Base-by-base conservation (phyloP, 805 yeast species). In the Sugiyamaella qingdaonensis region DNA sequence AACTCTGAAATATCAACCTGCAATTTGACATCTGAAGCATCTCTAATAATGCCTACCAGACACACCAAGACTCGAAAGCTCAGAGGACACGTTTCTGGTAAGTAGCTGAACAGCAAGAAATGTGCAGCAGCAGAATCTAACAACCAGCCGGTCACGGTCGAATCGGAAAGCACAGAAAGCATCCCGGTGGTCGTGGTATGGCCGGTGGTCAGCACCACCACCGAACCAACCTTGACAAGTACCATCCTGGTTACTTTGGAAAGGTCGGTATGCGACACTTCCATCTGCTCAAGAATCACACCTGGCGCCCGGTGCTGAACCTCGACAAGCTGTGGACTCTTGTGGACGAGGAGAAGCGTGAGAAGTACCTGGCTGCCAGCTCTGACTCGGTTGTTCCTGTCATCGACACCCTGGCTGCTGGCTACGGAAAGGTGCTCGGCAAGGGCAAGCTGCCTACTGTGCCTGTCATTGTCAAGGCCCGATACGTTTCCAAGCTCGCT, bases 181-280 rank as follows among this genome's bases (percentile, higher is more conserved):
- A 88, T 73, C 97, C 99, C 67, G 99, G 99, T 94, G 99, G 99
- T 82, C 91, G 98, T 82, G 99, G 99, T 94, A 92, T 81, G 91
- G 99, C 99, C 77, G 99, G 99, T 92, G 99, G 99, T 89, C 92
- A 83, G 81, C 98, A 92, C 80, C 99, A 94, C 81, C 99, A 94
- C 97, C 89, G 99, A 85, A 91, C 94, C 78, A 94, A 94, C 85
- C 79, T 94, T 82, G 99, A 94, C 79, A 94, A 92, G 81, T 94
- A 88, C 96, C 99, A 94, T 80, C 99, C 99, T 73, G 99, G 99
- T 90, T 94, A 94, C 92, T 94, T 94, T 82, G 99, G 99, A 88
- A 95, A 94, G 84, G 98, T 94, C 76, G 99, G 99, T 91, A 92
- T 92, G 97, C 89, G 99, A 87, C 86, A 87, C 86, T 92, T 85